Base-by-base conservation (phyloP, 1,284 basidiomycete species). In the Farysia itapuensis region DNA sequence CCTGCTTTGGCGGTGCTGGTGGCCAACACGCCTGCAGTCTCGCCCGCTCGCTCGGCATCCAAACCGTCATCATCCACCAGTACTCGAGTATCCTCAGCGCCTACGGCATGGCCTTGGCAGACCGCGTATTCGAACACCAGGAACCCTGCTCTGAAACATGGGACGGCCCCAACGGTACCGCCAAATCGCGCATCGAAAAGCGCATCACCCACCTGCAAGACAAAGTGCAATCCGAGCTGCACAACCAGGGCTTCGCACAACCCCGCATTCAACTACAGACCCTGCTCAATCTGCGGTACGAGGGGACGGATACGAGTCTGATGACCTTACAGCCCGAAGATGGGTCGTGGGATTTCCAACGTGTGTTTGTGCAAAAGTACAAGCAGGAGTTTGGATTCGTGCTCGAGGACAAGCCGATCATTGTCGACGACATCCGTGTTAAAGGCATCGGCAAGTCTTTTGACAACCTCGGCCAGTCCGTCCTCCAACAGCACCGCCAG, bases 11-110 rank as follows among this genome's bases (percentile, higher is more conserved):
- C 19, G 90, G 90, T 15, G 90, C 90, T 3, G 90, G 90, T 12
- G 90, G 91, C 0, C 91, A 94, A 70, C 90, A 93, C 64, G 90
- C 89, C 4, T 92, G 89, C 80, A 86, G 90, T 63, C 89, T 94
- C 35, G 89, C 81, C n/a, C 81, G 83, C 19, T 80, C 88, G 21
- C 81, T 94, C 1, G 88, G 88, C 7, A 93, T 94, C 64, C 83
- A 83, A 64, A 88, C 85, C 1, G 86, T 94, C 50, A 79, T 94
- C 20, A 86, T 94, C 32, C 90, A 93, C 78, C 81, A 84, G 42
- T 90, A 88, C 75, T 89, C 86, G 36, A 90, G 86, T 5, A 89
- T 92, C 49, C 81, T 95, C 2, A 90, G 88, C 1, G 91, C 91
- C 0, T 95, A 92, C 67, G 92, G 92, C 2, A 82, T 93, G 23